Evolutionary conservation across 441 rosid genomes (phyloP), one percentile per base, ranked within the genome.

Genomic region (Gossypium davidsonii): DNA sequence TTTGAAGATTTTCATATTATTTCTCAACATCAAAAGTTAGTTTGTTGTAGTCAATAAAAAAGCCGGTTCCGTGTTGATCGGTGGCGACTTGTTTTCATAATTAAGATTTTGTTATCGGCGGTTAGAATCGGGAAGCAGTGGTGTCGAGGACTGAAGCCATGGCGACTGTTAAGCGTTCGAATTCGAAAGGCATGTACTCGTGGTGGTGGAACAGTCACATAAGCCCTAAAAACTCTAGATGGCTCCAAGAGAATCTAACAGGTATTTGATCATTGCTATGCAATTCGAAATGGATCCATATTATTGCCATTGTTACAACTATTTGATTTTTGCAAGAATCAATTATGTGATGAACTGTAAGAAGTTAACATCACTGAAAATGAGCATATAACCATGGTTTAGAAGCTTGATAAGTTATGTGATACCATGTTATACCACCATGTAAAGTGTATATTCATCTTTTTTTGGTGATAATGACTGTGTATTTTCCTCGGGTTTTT

Each of bases 141-240:
- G 31, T 77, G 34, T 65, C 75, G 26, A 78, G 74, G 73, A 85
- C 75, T 80, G 79, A 75, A 77, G 79, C 79, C 75, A 94, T 93
- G 99, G 85, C 94, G 0, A 75, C 88, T 21, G 60, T 82, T 23
- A 80, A 72, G 21, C 72, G 72, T 3, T 82, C 82, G 9, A 86
- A 85, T 74, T 70, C 86, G 6, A 90, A 82, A 77, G 84, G 89
- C 49, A 85, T 72, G 83, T 89, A 91, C 72, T 91, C 98, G 25
- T 94, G 98, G 98, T 94, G 98, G 98, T 94, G 98, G 98, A 90
- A 92, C 82, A 91, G 98, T 85, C 97, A 94, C 77, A 87, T 85
- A 37, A 88, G 87, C 83, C 98, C 98, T 10, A 94, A 91, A 78
- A 94, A 90, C 80, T 94, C 98, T 9, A 94, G 87, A 84, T 94